phyloP scores from a whole-genome alignment of 345 rosid genomes.

The Gossypium mustelinum region DNA sequence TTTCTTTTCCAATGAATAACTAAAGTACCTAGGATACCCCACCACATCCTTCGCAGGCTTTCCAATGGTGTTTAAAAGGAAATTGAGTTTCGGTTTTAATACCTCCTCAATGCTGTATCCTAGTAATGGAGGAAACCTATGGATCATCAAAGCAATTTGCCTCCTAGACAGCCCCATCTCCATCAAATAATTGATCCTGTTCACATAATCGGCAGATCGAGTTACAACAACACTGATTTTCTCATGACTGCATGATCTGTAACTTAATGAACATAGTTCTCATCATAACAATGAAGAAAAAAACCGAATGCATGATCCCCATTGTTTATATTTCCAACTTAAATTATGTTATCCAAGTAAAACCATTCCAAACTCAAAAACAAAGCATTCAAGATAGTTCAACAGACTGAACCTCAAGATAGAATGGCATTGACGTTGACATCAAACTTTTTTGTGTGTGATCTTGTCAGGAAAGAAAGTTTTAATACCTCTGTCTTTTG shows the following conservation, averaged over 20 bases:
- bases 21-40: conserved; percentile 80
- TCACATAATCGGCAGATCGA: conserved; percentile 15
- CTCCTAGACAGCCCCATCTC: conserved; percentile 56
- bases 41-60: conserved; percentile 56
- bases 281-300: not conserved
- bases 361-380: not conserved
- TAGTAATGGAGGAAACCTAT: conserved; percentile 72
- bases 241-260: not conserved
- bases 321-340: not conserved
- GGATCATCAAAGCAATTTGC: conserved; percentile 70
- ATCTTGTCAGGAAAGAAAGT: not conserved
- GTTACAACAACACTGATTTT: not conserved
- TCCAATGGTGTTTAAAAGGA: conserved; percentile 60
- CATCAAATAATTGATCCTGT: conserved; percentile 69
- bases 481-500: not conserved
- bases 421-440: no score
- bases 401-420: not conserved
- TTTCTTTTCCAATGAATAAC: conserved; percentile 81
- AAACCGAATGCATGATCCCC: not conserved
- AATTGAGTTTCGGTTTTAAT: conserved; percentile 68
- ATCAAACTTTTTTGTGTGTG: not conserved
- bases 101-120: conserved; percentile 81
- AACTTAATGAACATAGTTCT: not conserved
- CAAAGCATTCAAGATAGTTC: not conserved
- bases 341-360: not conserved